Evolutionary conservation across 2,329 filamentous ascomycete genomes (phyloP).

Genomic region (Dactylellina sp.): DNA sequence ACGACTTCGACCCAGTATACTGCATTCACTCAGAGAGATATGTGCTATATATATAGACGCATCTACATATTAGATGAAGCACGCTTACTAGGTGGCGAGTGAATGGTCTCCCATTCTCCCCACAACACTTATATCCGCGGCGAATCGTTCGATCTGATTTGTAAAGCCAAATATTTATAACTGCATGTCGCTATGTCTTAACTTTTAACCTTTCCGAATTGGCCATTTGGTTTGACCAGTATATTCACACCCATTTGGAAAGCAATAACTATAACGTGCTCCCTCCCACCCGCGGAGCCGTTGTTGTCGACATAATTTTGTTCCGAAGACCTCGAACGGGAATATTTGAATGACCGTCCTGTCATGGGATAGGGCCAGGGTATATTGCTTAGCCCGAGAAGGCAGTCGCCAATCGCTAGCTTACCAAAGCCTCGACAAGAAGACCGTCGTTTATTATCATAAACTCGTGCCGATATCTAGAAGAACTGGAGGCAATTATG

Average conservation of each 20-base stretch:
- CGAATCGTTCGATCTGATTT: too few species aligned
- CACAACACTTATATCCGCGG: too few species aligned
- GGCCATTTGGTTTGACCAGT: background rate
- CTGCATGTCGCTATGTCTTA: too few species aligned
- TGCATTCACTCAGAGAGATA: background rate
- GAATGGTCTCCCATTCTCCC: too few species aligned
- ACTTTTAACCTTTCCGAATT: conserved; percentile 7
- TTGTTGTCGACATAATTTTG: conserved; percentile 46
- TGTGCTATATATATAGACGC: too few species aligned
- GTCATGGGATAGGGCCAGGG: conserved; percentile 42
- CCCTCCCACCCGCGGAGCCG: conserved; percentile 30
- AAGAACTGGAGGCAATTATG: conserved; percentile 15
- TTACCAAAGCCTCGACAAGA: conserved; percentile 38
- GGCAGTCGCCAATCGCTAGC: conserved; percentile 42
- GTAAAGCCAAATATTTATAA: too few species aligned
- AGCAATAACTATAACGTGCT: conserved; percentile 46
- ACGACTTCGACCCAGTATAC: conserved; percentile 28
- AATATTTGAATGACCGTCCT: conserved; percentile 47
- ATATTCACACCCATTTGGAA: conserved; percentile 32
- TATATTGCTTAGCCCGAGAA: conserved; percentile 26
- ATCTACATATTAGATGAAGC: too few species aligned
- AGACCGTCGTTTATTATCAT: conserved; percentile 23
- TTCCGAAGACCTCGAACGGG: conserved; percentile 30
- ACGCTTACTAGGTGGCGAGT: too few species aligned
- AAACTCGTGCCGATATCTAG: conserved; percentile 47